Base-by-base conservation (phyloP, 148 eudicot species). In the Arbutus unedo region DNA sequence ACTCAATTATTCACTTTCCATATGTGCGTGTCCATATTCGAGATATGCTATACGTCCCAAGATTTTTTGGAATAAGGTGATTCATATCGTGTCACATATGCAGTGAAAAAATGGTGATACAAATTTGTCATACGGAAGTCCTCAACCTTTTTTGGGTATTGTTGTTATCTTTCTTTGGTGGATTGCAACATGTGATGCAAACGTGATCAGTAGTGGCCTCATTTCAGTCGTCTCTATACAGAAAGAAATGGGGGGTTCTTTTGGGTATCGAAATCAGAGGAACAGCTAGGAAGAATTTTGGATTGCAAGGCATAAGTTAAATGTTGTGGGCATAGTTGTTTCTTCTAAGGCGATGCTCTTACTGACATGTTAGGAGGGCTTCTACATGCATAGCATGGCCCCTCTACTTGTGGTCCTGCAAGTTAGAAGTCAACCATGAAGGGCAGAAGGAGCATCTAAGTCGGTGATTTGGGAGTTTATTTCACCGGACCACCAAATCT, bases 391-490 rank as follows among this genome's bases (percentile, higher is more conserved):
- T 16, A 38, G 23, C 23, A 66, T 55, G 50, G 66, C 7, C 64
- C n/a, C 21, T 77, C 48, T 41, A 16, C 13, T 1, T 41, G 80
- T 77, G 67, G 23, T 38, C 66, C 80, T 38, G 25, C 7, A 55
- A 77, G 64, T 54, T 77, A 41, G 44, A 77, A 23, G 80, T 54
- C 80, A 77, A 23, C 44, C 64, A 55, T 77, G 60, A 55, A 74
- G 66, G 48, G 80, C 21, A 48, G 60, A 77, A 74, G 66, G 48
- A 66, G 48, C 49, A 77, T 77, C 66, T 3, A 23, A 50, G 49
- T 56, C 66, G 55, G 55, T 77, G n/a, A 18, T 55, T 55, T 77
- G 49, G 64, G 67, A 55, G 66, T 44, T 77, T 77, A 55, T 53
- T 41, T 55, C 19, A 16, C 80, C 0, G 45, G 67, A 41, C 60